Conservation (phyloP, 2,329 filamentous ascomycete genomes). For the Diaporthe destruens region DNA sequence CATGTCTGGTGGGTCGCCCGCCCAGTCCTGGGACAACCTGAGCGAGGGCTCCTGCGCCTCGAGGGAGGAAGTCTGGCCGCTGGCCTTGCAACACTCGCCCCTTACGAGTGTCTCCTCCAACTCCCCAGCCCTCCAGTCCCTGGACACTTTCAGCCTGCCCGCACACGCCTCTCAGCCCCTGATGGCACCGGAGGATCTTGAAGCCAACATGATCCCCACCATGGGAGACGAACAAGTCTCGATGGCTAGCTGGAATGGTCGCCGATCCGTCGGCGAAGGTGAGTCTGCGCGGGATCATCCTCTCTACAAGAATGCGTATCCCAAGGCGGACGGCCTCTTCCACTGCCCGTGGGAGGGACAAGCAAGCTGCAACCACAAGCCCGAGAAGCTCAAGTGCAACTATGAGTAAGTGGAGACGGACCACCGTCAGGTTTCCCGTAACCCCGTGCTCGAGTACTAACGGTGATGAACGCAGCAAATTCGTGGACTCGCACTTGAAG, state of each 20-base stretch:
- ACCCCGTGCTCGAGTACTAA: conserved; percentile 40
- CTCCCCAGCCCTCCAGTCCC: conserved; percentile 37
- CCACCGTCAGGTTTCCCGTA: neutral
- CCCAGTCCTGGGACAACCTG: conserved; percentile 65
- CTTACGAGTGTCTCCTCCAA: conserved; percentile 51
- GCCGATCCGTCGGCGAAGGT: conserved; percentile 64
- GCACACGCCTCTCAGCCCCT: conserved; percentile 48
- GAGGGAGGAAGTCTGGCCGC: conserved; percentile 63
- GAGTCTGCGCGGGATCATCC: conserved; percentile 74
- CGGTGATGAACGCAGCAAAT: conserved; percentile 75
- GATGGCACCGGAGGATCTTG: conserved; percentile 54
- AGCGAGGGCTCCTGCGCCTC: conserved; percentile 67
- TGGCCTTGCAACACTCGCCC: conserved; percentile 56
- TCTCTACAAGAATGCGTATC: conserved; percentile 76
- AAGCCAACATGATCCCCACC: conserved; percentile 51
- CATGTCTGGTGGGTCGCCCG: conserved; percentile 63
- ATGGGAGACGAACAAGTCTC: conserved; percentile 54
- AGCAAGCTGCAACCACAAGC: conserved; percentile 83
- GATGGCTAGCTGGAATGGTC: conserved; percentile 57
- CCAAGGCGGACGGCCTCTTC: conserved; percentile 82
- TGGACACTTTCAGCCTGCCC: conserved; percentile 40
- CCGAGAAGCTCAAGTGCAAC: conserved; percentile 98
- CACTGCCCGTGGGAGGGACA: conserved; percentile 90
- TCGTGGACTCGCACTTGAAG: conserved; percentile 95
- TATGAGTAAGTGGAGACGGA: conserved; percentile 83